phyloP scores from a whole-genome alignment of 1,284 basidiomycete genomes.

The Trametes polyzona region DNA sequence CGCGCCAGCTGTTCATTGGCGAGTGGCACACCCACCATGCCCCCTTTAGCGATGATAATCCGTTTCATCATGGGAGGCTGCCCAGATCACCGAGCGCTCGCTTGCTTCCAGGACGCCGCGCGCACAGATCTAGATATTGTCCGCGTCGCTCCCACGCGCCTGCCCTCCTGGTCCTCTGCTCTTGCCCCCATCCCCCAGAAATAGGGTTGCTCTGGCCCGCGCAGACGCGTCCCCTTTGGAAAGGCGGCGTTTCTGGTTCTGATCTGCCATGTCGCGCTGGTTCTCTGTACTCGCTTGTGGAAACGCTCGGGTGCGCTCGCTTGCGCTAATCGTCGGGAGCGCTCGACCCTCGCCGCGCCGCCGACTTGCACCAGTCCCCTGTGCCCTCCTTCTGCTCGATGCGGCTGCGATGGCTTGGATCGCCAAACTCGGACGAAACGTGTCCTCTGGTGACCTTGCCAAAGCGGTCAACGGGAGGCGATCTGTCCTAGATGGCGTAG shows the following conservation, averaged over 20 bases:
- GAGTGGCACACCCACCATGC: neutral
- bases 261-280: neutral
- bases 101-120: neutral
- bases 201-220: slow-evolving; percentile 11
- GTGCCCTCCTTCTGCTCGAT: too few species aligned
- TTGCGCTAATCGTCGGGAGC: too few species aligned
- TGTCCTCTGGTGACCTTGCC: neutral
- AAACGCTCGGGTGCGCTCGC: too few species aligned
- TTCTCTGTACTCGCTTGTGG: neutral
- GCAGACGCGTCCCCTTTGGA: neutral
- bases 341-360: neutral
- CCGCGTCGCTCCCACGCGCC: slow-evolving; percentile 9
- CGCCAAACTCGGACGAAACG: neutral
- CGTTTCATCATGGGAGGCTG: neutral
- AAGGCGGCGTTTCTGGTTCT: neutral
- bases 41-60: neutral
- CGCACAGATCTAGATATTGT: slow-evolving; percentile 4
- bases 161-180: slow-evolving; percentile 6
- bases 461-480: neutral
- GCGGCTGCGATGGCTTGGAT: neutral
- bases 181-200: slow-evolving; percentile 2
- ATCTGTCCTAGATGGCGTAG: neutral
- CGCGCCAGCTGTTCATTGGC: neutral
- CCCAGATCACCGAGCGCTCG: neutral
- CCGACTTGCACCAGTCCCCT: too few species aligned